Evolutionary conservation across 805 yeast species (phyloP).

Genomic region (Candida germanica): DNA sequence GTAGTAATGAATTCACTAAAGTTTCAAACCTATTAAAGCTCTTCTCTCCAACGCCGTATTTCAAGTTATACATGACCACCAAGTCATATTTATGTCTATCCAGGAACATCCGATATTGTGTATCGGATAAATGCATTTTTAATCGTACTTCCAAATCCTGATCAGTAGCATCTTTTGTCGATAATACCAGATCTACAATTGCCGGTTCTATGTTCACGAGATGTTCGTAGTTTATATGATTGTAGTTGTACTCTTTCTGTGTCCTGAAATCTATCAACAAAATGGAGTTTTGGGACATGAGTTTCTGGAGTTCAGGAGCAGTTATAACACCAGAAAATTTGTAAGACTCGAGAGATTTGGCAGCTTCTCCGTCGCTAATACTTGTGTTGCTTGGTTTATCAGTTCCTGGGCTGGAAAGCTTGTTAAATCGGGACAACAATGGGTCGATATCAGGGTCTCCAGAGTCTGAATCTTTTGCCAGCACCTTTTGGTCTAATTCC

Average conservation of each 20-base stretch:
- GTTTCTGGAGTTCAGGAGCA: slow-evolving; percentile 16
- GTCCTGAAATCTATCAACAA: slow-evolving; percentile 74
- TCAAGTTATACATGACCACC: slow-evolving; percentile 61
- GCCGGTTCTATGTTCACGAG: slow-evolving; percentile 74
- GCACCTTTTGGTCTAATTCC: too few species aligned
- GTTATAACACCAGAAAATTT: slow-evolving; percentile 18
- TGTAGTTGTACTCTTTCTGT: slow-evolving; percentile 52
- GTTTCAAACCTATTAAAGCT: slow-evolving; percentile 29
- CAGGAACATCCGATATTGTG: slow-evolving; percentile 53
- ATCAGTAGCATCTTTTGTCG: slow-evolving; percentile 46
- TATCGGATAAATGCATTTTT: slow-evolving; percentile 51
- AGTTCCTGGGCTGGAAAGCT: slow-evolving; percentile 9
- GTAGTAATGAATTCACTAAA: slow-evolving; percentile 31
- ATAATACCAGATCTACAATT: slow-evolving; percentile 28
- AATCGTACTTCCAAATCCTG: slow-evolving; percentile 65
- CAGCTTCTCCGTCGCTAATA: background rate
- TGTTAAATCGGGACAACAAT: slow-evolving; percentile 23
- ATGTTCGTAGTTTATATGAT: slow-evolving; percentile 60
- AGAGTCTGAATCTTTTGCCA: background rate
- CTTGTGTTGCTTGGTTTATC: background rate
- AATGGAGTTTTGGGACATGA: slow-evolving; percentile 20
- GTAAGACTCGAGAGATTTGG: slow-evolving; percentile 3
- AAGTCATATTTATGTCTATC: slow-evolving; percentile 55
- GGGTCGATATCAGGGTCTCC: slow-evolving; percentile 16
- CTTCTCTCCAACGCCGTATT: slow-evolving; percentile 27